Conservation (phyloP, 2,329 filamentous ascomycete genomes). For the Pyricularia pennisetigena region DNA sequence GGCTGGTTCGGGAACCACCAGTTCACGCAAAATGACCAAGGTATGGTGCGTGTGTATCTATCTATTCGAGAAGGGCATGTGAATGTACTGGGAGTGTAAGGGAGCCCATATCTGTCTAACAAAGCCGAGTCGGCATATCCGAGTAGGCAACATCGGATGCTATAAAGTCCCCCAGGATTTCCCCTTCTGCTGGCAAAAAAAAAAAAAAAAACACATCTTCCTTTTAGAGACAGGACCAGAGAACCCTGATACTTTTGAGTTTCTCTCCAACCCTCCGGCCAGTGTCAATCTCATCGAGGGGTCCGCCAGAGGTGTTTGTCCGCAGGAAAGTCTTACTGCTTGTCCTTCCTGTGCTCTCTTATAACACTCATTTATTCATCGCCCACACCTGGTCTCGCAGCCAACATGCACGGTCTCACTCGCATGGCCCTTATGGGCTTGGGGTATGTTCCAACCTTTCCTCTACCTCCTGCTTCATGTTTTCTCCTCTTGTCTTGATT, state of each 20-base stretch:
- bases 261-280: background rate
- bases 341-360: background rate
- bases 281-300: background rate
- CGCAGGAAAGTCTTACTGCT: background rate
- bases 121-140: background rate
- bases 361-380: background rate
- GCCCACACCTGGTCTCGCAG: background rate
- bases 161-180: background rate
- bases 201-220: background rate
- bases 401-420: constrained; percentile 6
- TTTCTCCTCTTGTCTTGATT: background rate
- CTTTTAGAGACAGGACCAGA: background rate
- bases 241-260: background rate
- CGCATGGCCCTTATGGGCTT: constrained; percentile 5
- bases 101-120: background rate
- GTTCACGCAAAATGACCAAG: background rate
- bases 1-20: background rate
- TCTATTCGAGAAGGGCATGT: background rate
- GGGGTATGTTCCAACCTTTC: constrained; percentile 2
- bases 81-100: background rate
- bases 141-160: background rate
- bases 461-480: background rate
- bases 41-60: background rate
- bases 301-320: background rate
- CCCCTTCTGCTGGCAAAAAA: background rate